Evolutionary conservation across 805 yeast genomes (phyloP).

Genomic region (Candida mattraensis): DNA sequence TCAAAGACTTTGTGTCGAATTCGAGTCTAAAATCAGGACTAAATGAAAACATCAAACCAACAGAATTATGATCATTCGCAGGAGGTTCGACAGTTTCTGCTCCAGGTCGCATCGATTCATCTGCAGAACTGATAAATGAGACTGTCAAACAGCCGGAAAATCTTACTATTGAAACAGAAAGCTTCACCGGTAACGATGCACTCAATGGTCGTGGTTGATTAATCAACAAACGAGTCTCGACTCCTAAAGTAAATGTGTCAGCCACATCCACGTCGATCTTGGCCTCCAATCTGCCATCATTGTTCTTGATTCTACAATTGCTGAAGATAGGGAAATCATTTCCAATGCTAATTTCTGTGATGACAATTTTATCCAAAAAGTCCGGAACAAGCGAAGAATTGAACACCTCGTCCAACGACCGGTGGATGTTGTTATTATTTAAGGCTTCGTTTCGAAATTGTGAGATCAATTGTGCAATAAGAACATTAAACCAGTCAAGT

Average conservation of each 20-base stretch:
- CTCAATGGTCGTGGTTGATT: slow-evolving; percentile 82
- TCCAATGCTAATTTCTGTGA: slow-evolving; percentile 90
- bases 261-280: slow-evolving; percentile 88
- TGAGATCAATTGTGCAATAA: slow-evolving; percentile 85
- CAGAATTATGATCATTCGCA: slow-evolving; percentile 27
- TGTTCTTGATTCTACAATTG: slow-evolving; percentile 73
- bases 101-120: slow-evolving; percentile 10
- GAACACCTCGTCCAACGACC: slow-evolving; percentile 69
- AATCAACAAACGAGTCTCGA: slow-evolving; percentile 74
- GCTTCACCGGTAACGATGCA: slow-evolving; percentile 82
- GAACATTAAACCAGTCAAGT: slow-evolving; percentile 94
- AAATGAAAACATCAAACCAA: slow-evolving; percentile 85
- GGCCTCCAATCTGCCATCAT: slow-evolving; percentile 65
- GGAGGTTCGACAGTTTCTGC: slow-evolving; percentile 7
- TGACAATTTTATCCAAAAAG: slow-evolving; percentile 71
- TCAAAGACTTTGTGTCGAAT: slow-evolving; percentile 81
- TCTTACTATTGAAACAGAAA: slow-evolving; percentile 84
- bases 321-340: slow-evolving; percentile 94
- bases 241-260: slow-evolving; percentile 82
- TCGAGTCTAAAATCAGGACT: slow-evolving; percentile 89
- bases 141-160: slow-evolving; percentile 89
- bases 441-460: slow-evolving; percentile 90
- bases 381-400: slow-evolving; percentile 68
- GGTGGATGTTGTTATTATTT: slow-evolving; percentile 78
- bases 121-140: slow-evolving; percentile 45